Percentiles rank a stretch among this genome's conserved stretches.
Evolutionary conservation across 2,329 filamentous ascomycete species (phyloP).

Genomic region (Nemania sp.): DNA sequence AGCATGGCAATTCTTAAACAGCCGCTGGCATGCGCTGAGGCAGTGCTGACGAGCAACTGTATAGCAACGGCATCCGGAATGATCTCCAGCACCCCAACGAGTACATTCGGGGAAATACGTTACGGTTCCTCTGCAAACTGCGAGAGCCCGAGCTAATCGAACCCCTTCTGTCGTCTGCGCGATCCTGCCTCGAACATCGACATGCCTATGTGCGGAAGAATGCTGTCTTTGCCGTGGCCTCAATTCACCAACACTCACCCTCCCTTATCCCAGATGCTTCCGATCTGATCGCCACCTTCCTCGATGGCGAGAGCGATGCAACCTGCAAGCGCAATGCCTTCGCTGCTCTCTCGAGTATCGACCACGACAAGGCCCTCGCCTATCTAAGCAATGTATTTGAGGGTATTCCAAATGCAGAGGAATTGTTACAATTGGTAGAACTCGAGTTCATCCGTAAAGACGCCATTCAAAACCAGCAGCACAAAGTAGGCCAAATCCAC

Average conservation of each 20-base stretch:
- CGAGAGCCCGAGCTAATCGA: slow-evolving; percentile 96
- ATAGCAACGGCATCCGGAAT: slow-evolving; percentile 95
- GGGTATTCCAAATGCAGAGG: slow-evolving; percentile 92
- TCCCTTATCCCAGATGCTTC: slow-evolving; percentile 94
- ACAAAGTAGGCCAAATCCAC: slow-evolving; percentile 74
- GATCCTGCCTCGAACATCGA: slow-evolving; percentile 92
- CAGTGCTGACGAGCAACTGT: slow-evolving; percentile 29
- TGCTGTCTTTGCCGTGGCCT: slow-evolving; percentile 92
- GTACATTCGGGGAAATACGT: slow-evolving; percentile 97
- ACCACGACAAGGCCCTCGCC: slow-evolving; percentile 89
- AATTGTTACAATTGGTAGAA: slow-evolving; percentile 91
- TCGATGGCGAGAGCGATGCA: slow-evolving; percentile 89
- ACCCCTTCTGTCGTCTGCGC: slow-evolving; percentile 90
- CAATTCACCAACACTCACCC: slow-evolving; percentile 91
- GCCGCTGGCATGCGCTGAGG: not conserved
- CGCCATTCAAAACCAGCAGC: slow-evolving; percentile 91
- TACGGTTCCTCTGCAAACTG: slow-evolving; percentile 96
- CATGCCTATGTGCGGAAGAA: slow-evolving; percentile 99
- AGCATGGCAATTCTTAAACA: slow-evolving; percentile 40
- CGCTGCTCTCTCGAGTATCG: slow-evolving; percentile 88
- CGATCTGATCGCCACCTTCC: slow-evolving; percentile 89
- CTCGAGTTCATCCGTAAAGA: slow-evolving; percentile 98
- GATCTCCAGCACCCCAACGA: slow-evolving; percentile 98
- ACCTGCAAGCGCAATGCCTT: slow-evolving; percentile 99
- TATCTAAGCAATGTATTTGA: slow-evolving; percentile 93